phyloP scores from a whole-genome alignment of 2,329 filamentous ascomycete genomes.

The Talaromyces verruculosus region DNA sequence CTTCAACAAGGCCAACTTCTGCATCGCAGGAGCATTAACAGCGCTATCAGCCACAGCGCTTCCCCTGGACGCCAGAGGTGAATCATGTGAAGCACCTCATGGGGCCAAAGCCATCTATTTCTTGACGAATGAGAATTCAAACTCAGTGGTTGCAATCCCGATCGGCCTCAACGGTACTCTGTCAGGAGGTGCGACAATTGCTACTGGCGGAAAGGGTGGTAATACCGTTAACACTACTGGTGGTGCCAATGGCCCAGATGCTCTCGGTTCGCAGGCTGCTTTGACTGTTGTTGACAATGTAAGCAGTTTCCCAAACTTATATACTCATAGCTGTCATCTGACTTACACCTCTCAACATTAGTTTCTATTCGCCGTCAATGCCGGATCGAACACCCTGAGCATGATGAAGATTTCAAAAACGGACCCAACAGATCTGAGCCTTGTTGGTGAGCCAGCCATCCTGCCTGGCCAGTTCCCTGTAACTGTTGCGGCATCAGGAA shows the following conservation, averaged over 20 bases:
- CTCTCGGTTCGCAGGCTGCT: conserved; percentile 53
- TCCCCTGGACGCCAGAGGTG: background rate
- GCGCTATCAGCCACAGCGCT: background rate
- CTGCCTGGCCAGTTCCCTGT: conserved; percentile 43
- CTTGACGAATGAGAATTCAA: conserved; percentile 54
- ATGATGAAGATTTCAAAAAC: conserved; percentile 37
- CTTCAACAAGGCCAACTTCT: background rate
- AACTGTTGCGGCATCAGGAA: conserved; percentile 39
- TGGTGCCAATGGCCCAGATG: conserved; percentile 49
- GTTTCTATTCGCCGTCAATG: conserved; percentile 34
- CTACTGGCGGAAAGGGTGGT: conserved; percentile 52
- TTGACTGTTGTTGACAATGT: conserved; percentile 54
- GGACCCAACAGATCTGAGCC: conserved; percentile 32
- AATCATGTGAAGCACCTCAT: background rate
- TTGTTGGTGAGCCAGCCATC: conserved; percentile 35
- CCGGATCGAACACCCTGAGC: conserved; percentile 42
- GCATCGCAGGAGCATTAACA: background rate
- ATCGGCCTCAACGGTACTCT: conserved; percentile 52
- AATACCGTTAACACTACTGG: conserved; percentile 43
- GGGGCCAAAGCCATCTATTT: conserved; percentile 55
- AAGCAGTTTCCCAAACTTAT: conserved; percentile 24
- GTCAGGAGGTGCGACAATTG: conserved; percentile 42
- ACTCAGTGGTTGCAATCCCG: conserved; percentile 53
- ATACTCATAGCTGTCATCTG: background rate
- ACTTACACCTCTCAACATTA: conserved; percentile 1